These are phyloP conservation scores for Exophiala spinifera DNA, from an alignment of 2,329 filamentous ascomycete genomes.

Conservation along the genomic window DNA sequence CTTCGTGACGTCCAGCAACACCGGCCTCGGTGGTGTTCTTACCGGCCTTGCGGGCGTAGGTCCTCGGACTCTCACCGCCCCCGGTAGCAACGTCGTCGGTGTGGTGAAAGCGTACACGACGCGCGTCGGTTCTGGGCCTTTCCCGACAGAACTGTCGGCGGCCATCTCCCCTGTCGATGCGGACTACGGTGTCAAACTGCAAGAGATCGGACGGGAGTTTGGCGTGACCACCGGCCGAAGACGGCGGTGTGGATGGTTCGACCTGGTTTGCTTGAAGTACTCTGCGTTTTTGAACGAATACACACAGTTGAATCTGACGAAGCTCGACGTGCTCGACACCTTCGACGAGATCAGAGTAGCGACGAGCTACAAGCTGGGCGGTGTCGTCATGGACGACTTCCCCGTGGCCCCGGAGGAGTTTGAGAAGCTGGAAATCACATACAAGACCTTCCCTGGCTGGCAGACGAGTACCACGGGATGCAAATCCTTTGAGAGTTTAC, in stretches of 20 bases:
- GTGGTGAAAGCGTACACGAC: slow-evolving; percentile 66
- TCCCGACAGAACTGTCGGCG: slow-evolving; percentile 53
- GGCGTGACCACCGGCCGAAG: slow-evolving; percentile 60
- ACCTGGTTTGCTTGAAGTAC: slow-evolving; percentile 63
- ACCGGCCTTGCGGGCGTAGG: slow-evolving; percentile 59
- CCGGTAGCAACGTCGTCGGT: slow-evolving; percentile 49
- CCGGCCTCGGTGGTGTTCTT: slow-evolving; percentile 50
- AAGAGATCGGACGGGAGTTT: slow-evolving; percentile 51
- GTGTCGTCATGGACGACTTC: slow-evolving; percentile 53
- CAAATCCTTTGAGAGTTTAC: slow-evolving; percentile 56
- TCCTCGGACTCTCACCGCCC: slow-evolving; percentile 53
- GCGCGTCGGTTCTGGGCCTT: slow-evolving; percentile 58
- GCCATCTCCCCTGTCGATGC: slow-evolving; percentile 24
- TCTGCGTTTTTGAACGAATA: slow-evolving; percentile 55
- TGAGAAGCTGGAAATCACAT: slow-evolving; percentile 51
- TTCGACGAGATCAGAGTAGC: slow-evolving; percentile 63
- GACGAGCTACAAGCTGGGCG: slow-evolving; percentile 54
- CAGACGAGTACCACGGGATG: slow-evolving; percentile 57
- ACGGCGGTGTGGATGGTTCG: slow-evolving; percentile 63
- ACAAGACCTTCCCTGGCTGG: slow-evolving; percentile 61
- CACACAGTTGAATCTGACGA: slow-evolving; percentile 60
- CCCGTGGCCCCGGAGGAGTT: slow-evolving; percentile 55
- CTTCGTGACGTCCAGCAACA: slow-evolving; percentile 48
- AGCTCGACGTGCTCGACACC: slow-evolving; percentile 62
- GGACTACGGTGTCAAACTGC: slow-evolving; percentile 47